Conservation (phyloP, 208 protist genomes). For the Leishmania turanica region DNA sequence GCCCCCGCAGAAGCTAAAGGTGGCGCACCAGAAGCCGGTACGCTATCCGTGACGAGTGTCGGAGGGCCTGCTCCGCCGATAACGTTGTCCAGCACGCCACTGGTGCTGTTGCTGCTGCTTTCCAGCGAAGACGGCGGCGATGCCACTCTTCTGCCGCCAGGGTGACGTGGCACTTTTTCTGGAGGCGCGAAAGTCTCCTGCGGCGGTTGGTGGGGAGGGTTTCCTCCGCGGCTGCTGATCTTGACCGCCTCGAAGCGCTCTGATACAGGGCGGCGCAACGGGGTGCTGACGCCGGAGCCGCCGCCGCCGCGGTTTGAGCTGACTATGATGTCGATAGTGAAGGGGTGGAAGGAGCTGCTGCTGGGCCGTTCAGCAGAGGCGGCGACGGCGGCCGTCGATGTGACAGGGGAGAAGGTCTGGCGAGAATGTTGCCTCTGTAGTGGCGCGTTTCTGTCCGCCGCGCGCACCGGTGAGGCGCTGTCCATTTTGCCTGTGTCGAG, state of each 20-base stretch:
- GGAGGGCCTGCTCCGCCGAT: not conserved
- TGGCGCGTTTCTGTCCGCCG: not conserved
- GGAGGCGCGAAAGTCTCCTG: not conserved
- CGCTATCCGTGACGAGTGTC: not conserved
- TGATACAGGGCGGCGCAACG: conserved; percentile 41
- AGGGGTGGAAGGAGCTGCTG: conserved; percentile 14
- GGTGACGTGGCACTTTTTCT: not conserved
- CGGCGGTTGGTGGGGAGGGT: not conserved
- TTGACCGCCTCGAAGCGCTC: conserved; percentile 38
- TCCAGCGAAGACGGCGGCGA: not conserved
- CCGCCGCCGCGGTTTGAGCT: conserved; percentile 15
- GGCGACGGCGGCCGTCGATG: not conserved
- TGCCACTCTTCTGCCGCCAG: not conserved
- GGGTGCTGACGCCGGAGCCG: conserved; percentile 12
- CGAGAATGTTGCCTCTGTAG: not conserved
- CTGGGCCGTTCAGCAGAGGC: not conserved
- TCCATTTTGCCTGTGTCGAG: conserved; percentile 3
- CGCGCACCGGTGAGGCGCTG: not conserved
- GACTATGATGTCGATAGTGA: conserved; percentile 3
- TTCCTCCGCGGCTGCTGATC: conserved; percentile 5
- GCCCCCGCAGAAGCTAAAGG: not conserved
- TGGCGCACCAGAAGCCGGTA: not conserved
- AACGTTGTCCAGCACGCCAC: not conserved
- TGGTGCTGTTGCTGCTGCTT: conserved; percentile 1
- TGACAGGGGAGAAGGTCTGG: not conserved